Percentiles rank a stretch among this genome's conserved stretches.
These are phyloP conservation scores for Fusarium sp. DNA, from an alignment of 2,329 filamentous ascomycete genomes.

Conservation along the genomic window DNA sequence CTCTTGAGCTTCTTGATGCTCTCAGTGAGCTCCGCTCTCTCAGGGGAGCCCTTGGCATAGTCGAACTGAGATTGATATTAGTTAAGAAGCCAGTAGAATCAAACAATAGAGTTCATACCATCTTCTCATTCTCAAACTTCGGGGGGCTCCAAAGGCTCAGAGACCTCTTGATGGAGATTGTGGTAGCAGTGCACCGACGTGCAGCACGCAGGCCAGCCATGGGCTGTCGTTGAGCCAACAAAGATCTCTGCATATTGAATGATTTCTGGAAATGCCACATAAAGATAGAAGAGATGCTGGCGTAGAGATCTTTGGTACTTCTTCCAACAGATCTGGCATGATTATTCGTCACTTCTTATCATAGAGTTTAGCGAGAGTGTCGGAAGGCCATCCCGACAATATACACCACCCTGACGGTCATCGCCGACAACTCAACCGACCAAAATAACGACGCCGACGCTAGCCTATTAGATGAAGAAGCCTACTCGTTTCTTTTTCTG, in stretches of 20 bases:
- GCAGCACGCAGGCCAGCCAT: constrained; percentile 9
- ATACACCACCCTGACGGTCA: neutral
- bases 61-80: constrained; percentile 25
- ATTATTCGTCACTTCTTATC: constrained; percentile 4
- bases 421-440: constrained; percentile 4
- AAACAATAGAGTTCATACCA: neutral
- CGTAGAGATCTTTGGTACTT: neutral
- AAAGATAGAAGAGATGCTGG: neutral
- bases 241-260: constrained; percentile 28
- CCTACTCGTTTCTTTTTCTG: neutral
- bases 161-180: neutral
- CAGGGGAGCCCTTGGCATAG: constrained; percentile 35
- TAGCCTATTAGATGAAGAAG: constrained; percentile 14
- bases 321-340: neutral
- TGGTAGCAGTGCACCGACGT: neutral
- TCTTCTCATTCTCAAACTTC: constrained; percentile 39
- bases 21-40: constrained; percentile 30
- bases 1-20: constrained; percentile 29
- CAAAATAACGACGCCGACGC: neutral
- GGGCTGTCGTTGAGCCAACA: constrained; percentile 8
- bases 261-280: neutral
- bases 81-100: accelerated
- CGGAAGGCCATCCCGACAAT: constrained; percentile 31
- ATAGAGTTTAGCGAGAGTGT: neutral
- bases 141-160: constrained; percentile 35